phyloP scores from a whole-genome alignment of 2,329 filamentous ascomycete genomes.

The Rutstroemia sydowiana region DNA sequence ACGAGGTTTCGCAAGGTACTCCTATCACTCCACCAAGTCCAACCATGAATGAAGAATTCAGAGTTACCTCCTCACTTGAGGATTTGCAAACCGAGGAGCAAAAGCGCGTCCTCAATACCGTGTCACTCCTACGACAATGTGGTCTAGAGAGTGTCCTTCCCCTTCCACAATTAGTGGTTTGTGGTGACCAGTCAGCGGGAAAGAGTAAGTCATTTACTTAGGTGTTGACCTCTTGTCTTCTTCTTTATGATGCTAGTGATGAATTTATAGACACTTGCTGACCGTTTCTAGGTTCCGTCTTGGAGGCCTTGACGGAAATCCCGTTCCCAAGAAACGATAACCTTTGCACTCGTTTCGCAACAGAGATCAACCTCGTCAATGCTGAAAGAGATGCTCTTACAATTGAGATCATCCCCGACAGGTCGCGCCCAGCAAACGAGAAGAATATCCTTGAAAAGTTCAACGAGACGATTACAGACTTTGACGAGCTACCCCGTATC shows the following conservation, averaged over 20 bases:
- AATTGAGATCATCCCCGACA: slow-evolving; percentile 50
- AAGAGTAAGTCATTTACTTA: slow-evolving; percentile 37
- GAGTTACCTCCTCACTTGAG: slow-evolving; percentile 16
- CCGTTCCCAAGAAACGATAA: slow-evolving; percentile 53
- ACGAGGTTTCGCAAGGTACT: neutral
- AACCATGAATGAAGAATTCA: neutral
- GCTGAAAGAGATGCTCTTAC: slow-evolving; percentile 37
- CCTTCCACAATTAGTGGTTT: slow-evolving; percentile 1
- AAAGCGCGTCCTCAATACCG: slow-evolving; percentile 48
- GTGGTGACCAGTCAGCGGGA: slow-evolving; percentile 37
- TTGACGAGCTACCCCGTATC: slow-evolving; percentile 24
- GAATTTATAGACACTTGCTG: too few relatives aligned
- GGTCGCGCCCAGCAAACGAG: slow-evolving; percentile 38
- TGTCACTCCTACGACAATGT: slow-evolving; percentile 47
- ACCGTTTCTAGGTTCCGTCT: slow-evolving; percentile 38
- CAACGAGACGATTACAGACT: slow-evolving; percentile 18
- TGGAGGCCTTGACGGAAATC: slow-evolving; percentile 56
- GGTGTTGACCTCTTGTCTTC: too few relatives aligned
- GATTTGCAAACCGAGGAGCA: slow-evolving; percentile 41
- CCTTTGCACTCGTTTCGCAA: slow-evolving; percentile 51
- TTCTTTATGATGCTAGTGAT: too few relatives aligned
- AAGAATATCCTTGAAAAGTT: slow-evolving; percentile 37
- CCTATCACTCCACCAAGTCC: neutral
- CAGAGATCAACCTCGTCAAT: slow-evolving; percentile 37
- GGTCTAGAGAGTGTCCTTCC: slow-evolving; percentile 23